Evolutionary conservation across 169 alveolate genomes (phyloP), one percentile per base, ranked within the genome.

Genomic region (Eimeria acervulina): DNA sequence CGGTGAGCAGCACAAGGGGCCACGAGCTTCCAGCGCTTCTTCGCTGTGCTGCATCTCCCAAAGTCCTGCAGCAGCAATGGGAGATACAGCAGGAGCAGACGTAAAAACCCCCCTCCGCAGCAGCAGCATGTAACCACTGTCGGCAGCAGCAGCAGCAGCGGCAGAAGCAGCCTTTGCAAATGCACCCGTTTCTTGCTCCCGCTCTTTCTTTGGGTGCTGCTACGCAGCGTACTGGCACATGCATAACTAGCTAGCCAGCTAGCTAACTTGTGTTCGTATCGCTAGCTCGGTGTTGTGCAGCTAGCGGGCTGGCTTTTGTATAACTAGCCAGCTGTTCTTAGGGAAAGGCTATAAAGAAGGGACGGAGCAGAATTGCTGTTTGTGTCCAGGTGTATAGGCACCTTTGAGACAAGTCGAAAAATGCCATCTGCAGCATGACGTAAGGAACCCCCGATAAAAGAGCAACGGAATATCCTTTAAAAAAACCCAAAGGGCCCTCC

Each of bases 401-500:
- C 97, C 95, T 68, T 40, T 80, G 97, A 94, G 97, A 97, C 36
- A 97, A 81, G 47, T 98, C 99, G 93, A 97, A 98, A 61, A 98
- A 96, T 42, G 98, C 55, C 98, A 98, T 96, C 91, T 98, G 99
- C 88, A 98, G 96, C 78, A 98, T 97, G 76, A 98, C 99, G 90
- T 98, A 98, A 0, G 99, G 98, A 70, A 96, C 98, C 8, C 99
- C 99, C 21, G 99, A 97, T 91, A 97, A 78, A 74, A 98, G 87
- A 13, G 99, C 95, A 26, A 98, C 98, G 5, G 94, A 44, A 83
- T 95, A 97, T 10, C 99, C 99, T 95, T 98, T 98, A 85, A 95
- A 98, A 78, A 98, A 98, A 0, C 99, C 99, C 38, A 89, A 21
- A 33, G 98, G 61, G n/a, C 99, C 99, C 95, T 98, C 99, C 12